Evolutionary conservation across 805 yeast genomes (phyloP).

Genomic region (Suhomyces prunicola): DNA sequence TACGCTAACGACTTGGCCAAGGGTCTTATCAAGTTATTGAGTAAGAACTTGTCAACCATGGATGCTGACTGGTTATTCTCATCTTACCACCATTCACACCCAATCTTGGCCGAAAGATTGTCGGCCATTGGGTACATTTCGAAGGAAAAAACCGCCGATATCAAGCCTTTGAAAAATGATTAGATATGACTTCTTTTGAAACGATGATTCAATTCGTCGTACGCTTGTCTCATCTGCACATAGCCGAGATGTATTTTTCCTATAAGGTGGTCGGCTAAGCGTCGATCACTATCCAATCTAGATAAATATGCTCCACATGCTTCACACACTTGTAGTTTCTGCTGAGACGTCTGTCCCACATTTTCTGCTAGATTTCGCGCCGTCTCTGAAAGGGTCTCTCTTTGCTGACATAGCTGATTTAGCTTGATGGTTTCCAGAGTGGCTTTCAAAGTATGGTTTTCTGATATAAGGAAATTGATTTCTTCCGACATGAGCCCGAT

Average conservation of each 20-base stretch:
- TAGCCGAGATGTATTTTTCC: constrained; percentile 87
- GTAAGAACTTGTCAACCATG: constrained; percentile 79
- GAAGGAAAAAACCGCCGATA: constrained; percentile 30
- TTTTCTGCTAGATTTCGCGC: constrained; percentile 64
- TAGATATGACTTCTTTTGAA: constrained; percentile 6
- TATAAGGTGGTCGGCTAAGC: constrained; percentile 84
- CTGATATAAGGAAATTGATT: constrained; percentile 48
- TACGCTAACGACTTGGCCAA: constrained; percentile 63
- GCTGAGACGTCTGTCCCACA: constrained; percentile 82
- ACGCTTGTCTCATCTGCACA: constrained; percentile 65
- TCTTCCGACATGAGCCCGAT: constrained; percentile 70
- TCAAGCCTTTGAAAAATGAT: constrained; percentile 5
- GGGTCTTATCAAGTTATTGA: constrained; percentile 72
- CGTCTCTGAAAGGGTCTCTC: constrained; percentile 52
- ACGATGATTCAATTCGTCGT: constrained; percentile 34
- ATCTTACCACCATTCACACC: constrained; percentile 87
- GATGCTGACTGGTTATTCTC: constrained; percentile 89
- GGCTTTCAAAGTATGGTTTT: constrained; percentile 50
- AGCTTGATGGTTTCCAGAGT: constrained; percentile 47
- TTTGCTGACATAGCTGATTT: constrained; percentile 42
- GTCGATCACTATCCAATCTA: constrained; percentile 78
- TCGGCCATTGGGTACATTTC: constrained; percentile 59
- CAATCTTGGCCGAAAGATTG: constrained; percentile 86
- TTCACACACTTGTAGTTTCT: constrained; percentile 85
- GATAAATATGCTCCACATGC: constrained; percentile 88